These are phyloP conservation scores for Catharanthus roseus DNA, from an alignment of 257 asterid genomes.

Conservation along the genomic window DNA sequence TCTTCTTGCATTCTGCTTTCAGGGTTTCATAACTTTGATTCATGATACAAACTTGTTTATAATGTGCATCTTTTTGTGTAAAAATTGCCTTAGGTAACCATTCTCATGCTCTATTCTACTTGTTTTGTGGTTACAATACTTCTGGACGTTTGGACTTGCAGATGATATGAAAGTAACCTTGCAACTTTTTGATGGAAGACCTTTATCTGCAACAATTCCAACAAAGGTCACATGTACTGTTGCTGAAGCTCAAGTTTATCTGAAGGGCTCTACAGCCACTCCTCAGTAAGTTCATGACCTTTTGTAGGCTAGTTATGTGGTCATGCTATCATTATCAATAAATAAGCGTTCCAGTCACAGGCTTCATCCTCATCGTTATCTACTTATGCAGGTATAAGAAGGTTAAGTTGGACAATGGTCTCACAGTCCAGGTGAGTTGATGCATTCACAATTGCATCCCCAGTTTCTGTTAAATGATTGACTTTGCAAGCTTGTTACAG, in stretches of 20 bases:
- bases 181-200: slow-evolving; percentile 63
- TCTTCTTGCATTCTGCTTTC: not conserved
- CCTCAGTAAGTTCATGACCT: slow-evolving; percentile 61
- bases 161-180: slow-evolving; percentile 74
- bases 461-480: not conserved
- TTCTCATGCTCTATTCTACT: not conserved
- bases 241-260: slow-evolving; percentile 62
- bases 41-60: not conserved
- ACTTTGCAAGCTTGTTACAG: not conserved
- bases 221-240: slow-evolving; percentile 69
- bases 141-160: slow-evolving; percentile 27
- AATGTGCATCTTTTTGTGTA: not conserved
- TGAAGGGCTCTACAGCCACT: slow-evolving; percentile 65
- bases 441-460: not conserved
- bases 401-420: slow-evolving; percentile 87
- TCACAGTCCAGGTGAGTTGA: slow-evolving; percentile 65
- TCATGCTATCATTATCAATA: not conserved
- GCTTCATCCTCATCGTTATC: not conserved
- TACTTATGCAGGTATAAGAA: slow-evolving; percentile 60
- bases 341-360: not conserved
- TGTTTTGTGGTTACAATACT: not conserved
- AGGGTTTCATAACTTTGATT: not conserved
- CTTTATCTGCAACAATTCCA: slow-evolving; percentile 83
- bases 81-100: not conserved
- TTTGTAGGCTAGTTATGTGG: not conserved